Evolutionary conservation across 495 filamentous ascomycete genomes (phyloP).

Genomic region (Parathielavia hyrcaniae): DNA sequence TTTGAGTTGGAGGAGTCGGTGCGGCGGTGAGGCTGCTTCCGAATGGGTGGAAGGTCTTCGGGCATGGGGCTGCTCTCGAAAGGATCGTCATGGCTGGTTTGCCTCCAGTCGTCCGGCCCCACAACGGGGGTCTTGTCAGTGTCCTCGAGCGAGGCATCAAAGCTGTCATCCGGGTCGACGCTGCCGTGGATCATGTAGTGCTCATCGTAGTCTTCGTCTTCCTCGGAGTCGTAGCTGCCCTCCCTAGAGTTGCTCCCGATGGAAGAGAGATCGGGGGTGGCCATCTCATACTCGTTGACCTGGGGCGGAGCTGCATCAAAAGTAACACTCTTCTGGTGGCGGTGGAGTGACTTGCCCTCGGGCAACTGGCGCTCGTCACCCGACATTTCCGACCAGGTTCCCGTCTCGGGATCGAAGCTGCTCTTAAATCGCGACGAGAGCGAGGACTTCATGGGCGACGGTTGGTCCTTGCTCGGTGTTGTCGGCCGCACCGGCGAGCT

Average conservation of each 20-base stretch:
- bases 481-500: slow-evolving; percentile 31
- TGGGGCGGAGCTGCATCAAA: slow-evolving; percentile 92
- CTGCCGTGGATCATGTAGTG: slow-evolving; percentile 65
- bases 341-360: slow-evolving; percentile 55
- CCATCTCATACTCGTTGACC: slow-evolving; percentile 96
- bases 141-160: slow-evolving; percentile 89
- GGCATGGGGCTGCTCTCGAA: slow-evolving; percentile 66
- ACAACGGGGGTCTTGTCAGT: slow-evolving; percentile 96
- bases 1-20: slow-evolving; percentile 65
- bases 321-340: slow-evolving; percentile 90
- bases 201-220: slow-evolving; percentile 61
- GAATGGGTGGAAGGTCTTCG: slow-evolving; percentile 33
- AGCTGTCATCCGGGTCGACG: slow-evolving; percentile 75
- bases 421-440: slow-evolving; percentile 66
- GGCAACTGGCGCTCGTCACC: slow-evolving; percentile 49
- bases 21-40: slow-evolving; percentile 44
- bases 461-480: slow-evolving; percentile 66
- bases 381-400: slow-evolving; percentile 62
- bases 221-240: slow-evolving; percentile 79
- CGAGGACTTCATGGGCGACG: slow-evolving; percentile 81
- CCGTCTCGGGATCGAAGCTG: slow-evolving; percentile 64
- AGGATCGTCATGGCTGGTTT: slow-evolving; percentile 63
- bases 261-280: slow-evolving; percentile 88
- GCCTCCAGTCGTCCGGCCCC: slow-evolving; percentile 89
- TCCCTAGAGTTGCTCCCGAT: slow-evolving; percentile 81